A percentile compares a stretch with the other conserved stretches of the same genome.
Evolutionary conservation across 768 basidiomycete species (phyloP).

Genomic region (Pleurotus cornucopiae): DNA sequence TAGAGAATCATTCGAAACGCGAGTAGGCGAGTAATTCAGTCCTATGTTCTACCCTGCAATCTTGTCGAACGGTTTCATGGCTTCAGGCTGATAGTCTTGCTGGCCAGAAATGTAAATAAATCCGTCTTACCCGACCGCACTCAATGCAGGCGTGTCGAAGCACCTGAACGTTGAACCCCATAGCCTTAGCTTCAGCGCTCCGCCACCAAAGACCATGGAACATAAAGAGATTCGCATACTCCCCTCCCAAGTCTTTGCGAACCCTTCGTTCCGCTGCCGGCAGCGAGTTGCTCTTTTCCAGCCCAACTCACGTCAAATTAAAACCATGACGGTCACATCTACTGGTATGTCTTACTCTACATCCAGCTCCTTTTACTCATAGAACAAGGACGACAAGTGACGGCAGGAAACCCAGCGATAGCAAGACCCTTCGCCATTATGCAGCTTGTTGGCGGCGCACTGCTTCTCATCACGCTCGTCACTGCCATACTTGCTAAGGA

Average conservation of each 20-base stretch:
- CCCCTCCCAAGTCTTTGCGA: not conserved
- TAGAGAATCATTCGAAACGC: no score
- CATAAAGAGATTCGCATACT: no score
- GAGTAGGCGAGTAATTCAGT: no score
- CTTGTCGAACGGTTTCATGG: no score
- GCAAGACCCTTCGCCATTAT: not conserved
- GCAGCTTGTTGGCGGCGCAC: not conserved
- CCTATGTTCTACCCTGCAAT: no score
- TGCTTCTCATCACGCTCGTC: not conserved
- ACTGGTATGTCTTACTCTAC: no score
- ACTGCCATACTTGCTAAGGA: slow-evolving; percentile 1
- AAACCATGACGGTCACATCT: no score
- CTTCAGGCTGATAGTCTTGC: no score
- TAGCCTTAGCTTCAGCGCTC: not conserved
- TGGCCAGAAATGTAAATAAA: not conserved
- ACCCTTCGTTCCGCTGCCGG: not conserved
- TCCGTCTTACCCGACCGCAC: not conserved
- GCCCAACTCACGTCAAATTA: no score
- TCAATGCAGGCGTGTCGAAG: not conserved
- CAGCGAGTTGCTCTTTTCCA: not conserved
- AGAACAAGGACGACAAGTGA: not conserved
- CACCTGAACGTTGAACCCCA: not conserved
- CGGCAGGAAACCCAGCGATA: not conserved
- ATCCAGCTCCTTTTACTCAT: no score
- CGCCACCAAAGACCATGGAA: no score